Percentiles rank a stretch among this genome's conserved stretches.
These are phyloP conservation scores for Xylaria sp. DNA, from an alignment of 2,329 filamentous ascomycete species.

Conservation along the genomic window DNA sequence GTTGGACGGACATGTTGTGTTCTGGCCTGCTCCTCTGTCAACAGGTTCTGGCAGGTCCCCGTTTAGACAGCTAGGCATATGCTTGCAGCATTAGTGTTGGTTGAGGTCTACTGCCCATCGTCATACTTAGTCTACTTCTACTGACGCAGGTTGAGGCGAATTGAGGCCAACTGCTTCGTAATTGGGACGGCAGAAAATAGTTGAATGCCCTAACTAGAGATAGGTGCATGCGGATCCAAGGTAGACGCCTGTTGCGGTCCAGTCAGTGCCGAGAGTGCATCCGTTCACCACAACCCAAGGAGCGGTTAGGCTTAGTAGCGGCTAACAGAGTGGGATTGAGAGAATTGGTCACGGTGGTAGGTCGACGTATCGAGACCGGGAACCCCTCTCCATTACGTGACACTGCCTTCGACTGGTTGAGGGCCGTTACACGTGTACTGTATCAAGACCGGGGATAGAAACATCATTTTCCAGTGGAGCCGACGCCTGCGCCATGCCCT, in stretches of 20 bases:
- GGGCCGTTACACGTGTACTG: conserved; percentile 33
- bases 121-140: conserved; percentile 13
- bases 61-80: conserved; percentile 10
- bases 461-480: conserved; percentile 23
- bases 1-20: conserved; percentile 16
- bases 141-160: conserved; percentile 12
- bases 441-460: conserved; percentile 7
- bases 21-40: conserved; percentile 7
- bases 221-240: conserved; percentile 23
- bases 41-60: neutral
- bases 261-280: conserved; percentile 22
- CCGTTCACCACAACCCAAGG: conserved; percentile 7
- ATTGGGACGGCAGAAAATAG: conserved; percentile 10
- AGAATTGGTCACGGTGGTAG: conserved; percentile 1
- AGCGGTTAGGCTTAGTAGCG: neutral
- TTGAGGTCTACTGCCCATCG: conserved; percentile 1
- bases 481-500: neutral
- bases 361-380: conserved; percentile 20
- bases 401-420: conserved; percentile 30
- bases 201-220: neutral
- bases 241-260: conserved; percentile 24
- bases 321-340: conserved; percentile 5
- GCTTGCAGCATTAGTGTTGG: conserved; percentile 33
- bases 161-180: conserved; percentile 7
- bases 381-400: conserved; percentile 15